A percentile compares a stretch with the other conserved stretches of the same genome.
Conservation (phyloP, 306 rosid genomes). For the Vigna mungo region DNA sequence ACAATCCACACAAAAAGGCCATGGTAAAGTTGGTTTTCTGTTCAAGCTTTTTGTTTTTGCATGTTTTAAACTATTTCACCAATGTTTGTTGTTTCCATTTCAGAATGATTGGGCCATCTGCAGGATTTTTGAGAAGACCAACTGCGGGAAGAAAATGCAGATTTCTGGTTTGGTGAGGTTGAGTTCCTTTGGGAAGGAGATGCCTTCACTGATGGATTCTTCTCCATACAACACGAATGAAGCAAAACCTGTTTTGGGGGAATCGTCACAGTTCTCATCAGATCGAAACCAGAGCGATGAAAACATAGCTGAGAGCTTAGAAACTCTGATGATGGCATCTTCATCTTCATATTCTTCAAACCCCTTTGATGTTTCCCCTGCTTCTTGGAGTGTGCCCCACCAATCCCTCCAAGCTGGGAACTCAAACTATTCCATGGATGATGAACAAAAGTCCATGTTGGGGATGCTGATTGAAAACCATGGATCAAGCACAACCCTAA, state of each 20-base stretch:
- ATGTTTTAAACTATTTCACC: neutral
- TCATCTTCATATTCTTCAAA: conserved; percentile 43
- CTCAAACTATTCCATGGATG: conserved; percentile 41
- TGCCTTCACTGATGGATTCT: conserved; percentile 80
- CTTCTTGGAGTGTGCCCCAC: conserved; percentile 38
- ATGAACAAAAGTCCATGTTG: conserved; percentile 50
- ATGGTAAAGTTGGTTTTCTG: conserved; percentile 49
- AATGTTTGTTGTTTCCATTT: conserved; percentile 14
- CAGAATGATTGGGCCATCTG: conserved; percentile 93
- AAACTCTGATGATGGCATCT: conserved; percentile 18
- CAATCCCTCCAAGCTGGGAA: conserved; percentile 39
- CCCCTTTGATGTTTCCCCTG: conserved; percentile 44
- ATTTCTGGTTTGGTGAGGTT: conserved; percentile 52
- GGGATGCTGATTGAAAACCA: conserved; percentile 57
- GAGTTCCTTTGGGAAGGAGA: conserved; percentile 43
- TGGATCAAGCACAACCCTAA: conserved; percentile 32
- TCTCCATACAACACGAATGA: conserved; percentile 57
- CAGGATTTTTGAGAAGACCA: conserved; percentile 67
- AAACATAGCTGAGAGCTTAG: conserved; percentile 40
- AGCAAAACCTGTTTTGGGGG: conserved; percentile 44
- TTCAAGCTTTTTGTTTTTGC: neutral
- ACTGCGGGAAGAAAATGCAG: conserved; percentile 55
- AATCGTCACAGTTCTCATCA: conserved; percentile 65
- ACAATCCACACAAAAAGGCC: conserved; percentile 50
- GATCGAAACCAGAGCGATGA: conserved; percentile 48